Conservation (phyloP, 768 basidiomycete genomes). For the Lyophyllum atratum region DNA sequence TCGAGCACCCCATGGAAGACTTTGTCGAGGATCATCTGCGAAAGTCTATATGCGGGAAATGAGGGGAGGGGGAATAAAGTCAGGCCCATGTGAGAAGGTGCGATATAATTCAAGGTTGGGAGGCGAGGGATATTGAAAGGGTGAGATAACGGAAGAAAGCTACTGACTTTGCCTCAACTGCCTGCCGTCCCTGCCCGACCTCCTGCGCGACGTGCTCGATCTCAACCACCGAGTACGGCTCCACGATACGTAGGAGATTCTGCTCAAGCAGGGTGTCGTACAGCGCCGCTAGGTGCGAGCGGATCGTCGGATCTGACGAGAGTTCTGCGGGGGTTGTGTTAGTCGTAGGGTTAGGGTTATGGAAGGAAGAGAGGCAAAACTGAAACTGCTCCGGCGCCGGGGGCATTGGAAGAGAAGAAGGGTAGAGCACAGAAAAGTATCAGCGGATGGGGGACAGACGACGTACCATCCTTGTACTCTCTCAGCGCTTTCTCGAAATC, state of each 20-base stretch:
- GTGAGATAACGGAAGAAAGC: neutral
- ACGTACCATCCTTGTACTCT: constrained; percentile 77
- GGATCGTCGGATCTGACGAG: constrained; percentile 93
- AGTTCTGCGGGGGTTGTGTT: constrained; percentile 59
- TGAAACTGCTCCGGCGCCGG: too few relatives aligned
- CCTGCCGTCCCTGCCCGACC: constrained; percentile 86
- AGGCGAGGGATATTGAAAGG: neutral
- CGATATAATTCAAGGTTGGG: too few relatives aligned
- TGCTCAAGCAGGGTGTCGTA: constrained; percentile 97
- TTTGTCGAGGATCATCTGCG: constrained; percentile 98
- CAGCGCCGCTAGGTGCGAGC: constrained; percentile 88
- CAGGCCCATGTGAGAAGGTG: neutral
- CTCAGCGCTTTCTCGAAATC: constrained; percentile 87
- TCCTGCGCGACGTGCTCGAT: constrained; percentile 84
- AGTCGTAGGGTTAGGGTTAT: neutral
- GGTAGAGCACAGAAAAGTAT: neutral
- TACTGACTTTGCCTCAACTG: constrained; percentile 88
- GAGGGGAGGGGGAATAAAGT: neutral
- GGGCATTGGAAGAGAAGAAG: neutral
- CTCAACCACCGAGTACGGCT: constrained; percentile 94
- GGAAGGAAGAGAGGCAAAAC: neutral
- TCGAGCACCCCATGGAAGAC: constrained; percentile 95
- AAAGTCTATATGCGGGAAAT: constrained; percentile 65
- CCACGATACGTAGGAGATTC: constrained; percentile 92
- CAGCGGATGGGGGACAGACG: neutral